Percentiles rank a stretch among this genome's conserved stretches.
Evolutionary conservation across 2,329 filamentous ascomycete species (phyloP).

Genomic region (Colletotrichum cuscutae): DNA sequence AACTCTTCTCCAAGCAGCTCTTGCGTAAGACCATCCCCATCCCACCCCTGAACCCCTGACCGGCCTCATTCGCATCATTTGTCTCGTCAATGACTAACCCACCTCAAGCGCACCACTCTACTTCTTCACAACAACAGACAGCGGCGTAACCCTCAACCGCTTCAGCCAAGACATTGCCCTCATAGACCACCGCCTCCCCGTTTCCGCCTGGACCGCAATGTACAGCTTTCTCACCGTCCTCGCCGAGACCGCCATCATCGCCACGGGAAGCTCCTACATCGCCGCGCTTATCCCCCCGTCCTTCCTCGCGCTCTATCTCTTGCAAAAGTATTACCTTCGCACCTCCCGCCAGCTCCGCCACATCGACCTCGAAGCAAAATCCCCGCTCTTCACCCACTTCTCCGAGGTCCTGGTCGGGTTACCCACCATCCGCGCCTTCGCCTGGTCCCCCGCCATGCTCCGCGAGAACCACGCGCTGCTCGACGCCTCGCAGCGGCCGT

Average conservation of each 20-base stretch:
- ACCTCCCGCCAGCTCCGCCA: conserved; percentile 65
- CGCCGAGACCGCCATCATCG: conserved; percentile 55
- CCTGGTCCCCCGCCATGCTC: conserved; percentile 53
- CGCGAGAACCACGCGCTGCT: conserved; percentile 49
- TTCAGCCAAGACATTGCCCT: conserved; percentile 56
- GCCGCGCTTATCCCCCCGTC: conserved; percentile 54
- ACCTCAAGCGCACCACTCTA: not conserved
- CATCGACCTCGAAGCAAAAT: conserved; percentile 62
- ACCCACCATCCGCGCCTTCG: conserved; percentile 60
- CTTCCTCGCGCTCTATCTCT: conserved; percentile 51
- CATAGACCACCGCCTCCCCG: conserved; percentile 50
- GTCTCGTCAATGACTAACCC: not conserved
- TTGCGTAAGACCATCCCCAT: conserved; percentile 1
- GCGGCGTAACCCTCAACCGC: conserved; percentile 47
- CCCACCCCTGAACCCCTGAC: not conserved
- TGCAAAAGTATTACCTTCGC: conserved; percentile 64
- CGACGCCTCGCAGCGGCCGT: conserved; percentile 58
- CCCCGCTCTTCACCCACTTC: conserved; percentile 62
- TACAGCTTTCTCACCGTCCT: conserved; percentile 45
- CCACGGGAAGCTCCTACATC: conserved; percentile 54
- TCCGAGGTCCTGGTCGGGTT: conserved; percentile 59
- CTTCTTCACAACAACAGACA: conserved; percentile 49
- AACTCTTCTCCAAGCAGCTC: conserved; percentile 33
- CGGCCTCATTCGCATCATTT: not conserved
- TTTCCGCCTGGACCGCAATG: conserved; percentile 35